These are phyloP conservation scores for Gossypium thurberi DNA, from an alignment of 345 rosid genomes.

Conservation along the genomic window DNA sequence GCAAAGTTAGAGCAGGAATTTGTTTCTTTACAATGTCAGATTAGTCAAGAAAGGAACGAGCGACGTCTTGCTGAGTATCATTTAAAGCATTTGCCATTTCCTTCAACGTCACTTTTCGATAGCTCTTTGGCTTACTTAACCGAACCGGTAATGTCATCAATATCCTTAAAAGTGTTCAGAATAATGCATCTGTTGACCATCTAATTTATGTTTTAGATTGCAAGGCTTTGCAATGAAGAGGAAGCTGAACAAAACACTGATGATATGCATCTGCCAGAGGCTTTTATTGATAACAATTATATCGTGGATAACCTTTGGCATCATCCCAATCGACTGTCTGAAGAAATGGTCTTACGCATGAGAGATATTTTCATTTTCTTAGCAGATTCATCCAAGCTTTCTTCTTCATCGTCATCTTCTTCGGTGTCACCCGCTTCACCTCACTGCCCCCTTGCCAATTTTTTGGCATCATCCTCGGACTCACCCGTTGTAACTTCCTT, in stretches of 20 bases:
- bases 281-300: conserved; percentile 17
- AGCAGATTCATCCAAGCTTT: conserved; percentile 44
- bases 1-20: conserved; percentile 79
- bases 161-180: neutral
- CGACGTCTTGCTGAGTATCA: conserved; percentile 59
- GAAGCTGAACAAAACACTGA: conserved; percentile 21
- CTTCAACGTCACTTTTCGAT: conserved; percentile 26
- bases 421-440: conserved; percentile 37
- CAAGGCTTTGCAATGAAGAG: conserved; percentile 21
- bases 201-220: conserved; percentile 22
- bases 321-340: conserved; percentile 46
- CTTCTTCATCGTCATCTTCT: conserved; percentile 25
- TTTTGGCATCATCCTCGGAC: conserved; percentile 36
- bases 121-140: conserved; percentile 20
- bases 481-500: conserved; percentile 28
- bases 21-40: conserved; percentile 52
- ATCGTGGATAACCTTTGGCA: conserved; percentile 39
- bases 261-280: conserved; percentile 10
- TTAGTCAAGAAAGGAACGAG: conserved; percentile 80
- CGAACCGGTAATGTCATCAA: conserved; percentile 21
- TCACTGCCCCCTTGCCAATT: conserved; percentile 32
- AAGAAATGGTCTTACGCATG: conserved; percentile 64
- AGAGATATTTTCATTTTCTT: conserved; percentile 53
- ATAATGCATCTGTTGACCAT: neutral
- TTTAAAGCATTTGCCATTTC: conserved; percentile 37